phyloP scores from a whole-genome alignment of 768 basidiomycete genomes.

The Hirschioporus abietinus region DNA sequence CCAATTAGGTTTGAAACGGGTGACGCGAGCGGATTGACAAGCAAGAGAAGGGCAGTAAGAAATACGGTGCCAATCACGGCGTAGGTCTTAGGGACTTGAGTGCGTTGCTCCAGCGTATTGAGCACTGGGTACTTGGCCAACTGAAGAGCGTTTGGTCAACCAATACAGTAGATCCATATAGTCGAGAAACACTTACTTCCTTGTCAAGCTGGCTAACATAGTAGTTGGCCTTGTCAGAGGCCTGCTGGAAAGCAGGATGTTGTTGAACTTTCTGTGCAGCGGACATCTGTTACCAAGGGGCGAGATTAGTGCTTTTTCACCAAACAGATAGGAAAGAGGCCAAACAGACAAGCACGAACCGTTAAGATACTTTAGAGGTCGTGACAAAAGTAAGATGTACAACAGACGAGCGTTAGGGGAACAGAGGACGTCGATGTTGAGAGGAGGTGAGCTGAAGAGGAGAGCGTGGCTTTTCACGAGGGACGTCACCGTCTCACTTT shows the following conservation, averaged over 20 bases:
- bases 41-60: slow-evolving; percentile 69
- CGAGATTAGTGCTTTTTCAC: not conserved
- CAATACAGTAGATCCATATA: slow-evolving; percentile 10
- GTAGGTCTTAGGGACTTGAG: slow-evolving; percentile 90
- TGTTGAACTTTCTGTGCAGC: slow-evolving; percentile 79
- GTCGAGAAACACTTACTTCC: slow-evolving; percentile 58
- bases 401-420: slow-evolving; percentile 1
- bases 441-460: slow-evolving; percentile 15
- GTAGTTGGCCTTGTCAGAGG: slow-evolving; percentile 73
- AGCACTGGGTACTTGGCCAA: slow-evolving; percentile 84
- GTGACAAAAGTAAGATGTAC: slow-evolving; percentile 10
- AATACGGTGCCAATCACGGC: slow-evolving; percentile 67
- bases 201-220: slow-evolving; percentile 92
- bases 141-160: slow-evolving; percentile 29
- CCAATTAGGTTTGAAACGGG: slow-evolving; percentile 94
- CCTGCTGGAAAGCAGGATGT: slow-evolving; percentile 83
- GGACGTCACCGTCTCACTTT: slow-evolving; percentile 1
- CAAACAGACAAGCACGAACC: not conserved
- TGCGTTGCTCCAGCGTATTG: slow-evolving; percentile 80
- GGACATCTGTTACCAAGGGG: slow-evolving; percentile 49
- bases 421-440: slow-evolving; percentile 13
- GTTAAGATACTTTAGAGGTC: not conserved
- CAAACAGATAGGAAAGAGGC: not conserved
- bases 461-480: slow-evolving; percentile 3
- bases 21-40: slow-evolving; percentile 86